Base-by-base conservation (phyloP, 1,284 basidiomycete species). In the Cryptococcus jaspeensis region DNA sequence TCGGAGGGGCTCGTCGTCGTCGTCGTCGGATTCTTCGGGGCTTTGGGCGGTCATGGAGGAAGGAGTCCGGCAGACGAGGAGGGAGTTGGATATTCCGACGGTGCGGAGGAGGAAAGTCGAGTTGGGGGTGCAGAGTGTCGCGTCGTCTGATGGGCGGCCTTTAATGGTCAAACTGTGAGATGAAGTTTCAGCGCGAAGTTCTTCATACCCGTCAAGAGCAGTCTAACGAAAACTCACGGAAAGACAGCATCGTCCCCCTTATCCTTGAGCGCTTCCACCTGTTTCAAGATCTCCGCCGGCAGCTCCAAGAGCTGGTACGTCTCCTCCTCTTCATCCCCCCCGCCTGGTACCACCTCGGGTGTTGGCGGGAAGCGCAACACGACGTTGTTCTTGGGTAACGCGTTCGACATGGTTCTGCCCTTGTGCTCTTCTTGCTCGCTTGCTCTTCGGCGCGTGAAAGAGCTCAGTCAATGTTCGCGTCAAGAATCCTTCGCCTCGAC, bases 91-190 rank as follows among this genome's bases (percentile, higher is more conserved):
- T 46, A 94, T 80, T 3, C 84, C 81, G 8, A 96, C 86, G 0
- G 90, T 88, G 6, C 92, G 86, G 23, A 96, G 79, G 0, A 83
- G 73, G 72, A 88, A 96, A 0, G 92, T 96, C 70, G 84, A 85
- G 59, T 86, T 81, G 0, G 80, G 64, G 0, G 91, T 93, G 71
- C 92, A 95, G 4, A 94, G 78, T 0, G 95, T 91, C 0, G 92
- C 92, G 66, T 94, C 89, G 67, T 95, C 92, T 18, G 82, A 82
- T 1, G 84, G 75, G 42, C 85, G 80, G 1, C 93, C 93, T 72
- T 92, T 92, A 76, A 97, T 87, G 9, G 81, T 81, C 41, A 92
- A 72, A 41, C 89, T 90, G 55, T 20, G 6, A 18, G 47, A 40
- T 44, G 49, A 52, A 53, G 25, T 18, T 38, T 4, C 25, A 43